Percentiles rank a stretch among this genome's conserved stretches.
Conservation (phyloP, 306 rosid genomes). For the Acacia acuminata region DNA sequence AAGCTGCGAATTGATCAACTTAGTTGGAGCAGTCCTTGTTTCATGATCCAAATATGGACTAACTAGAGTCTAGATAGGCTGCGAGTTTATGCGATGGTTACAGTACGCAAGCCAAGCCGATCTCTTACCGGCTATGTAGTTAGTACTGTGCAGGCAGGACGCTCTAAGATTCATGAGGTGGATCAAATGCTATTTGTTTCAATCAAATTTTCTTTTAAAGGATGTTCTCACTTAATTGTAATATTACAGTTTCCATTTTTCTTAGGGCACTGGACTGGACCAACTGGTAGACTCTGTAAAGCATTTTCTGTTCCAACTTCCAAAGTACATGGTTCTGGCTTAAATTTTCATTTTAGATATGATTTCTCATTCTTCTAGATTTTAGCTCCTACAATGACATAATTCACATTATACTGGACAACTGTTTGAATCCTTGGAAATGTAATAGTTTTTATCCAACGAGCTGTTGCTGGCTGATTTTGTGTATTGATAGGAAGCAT, state of each 20-base stretch:
- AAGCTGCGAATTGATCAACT: constrained; percentile 36
- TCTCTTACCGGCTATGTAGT: constrained; percentile 24
- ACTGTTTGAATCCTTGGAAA: neutral
- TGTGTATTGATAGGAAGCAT: neutral
- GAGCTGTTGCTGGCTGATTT: neutral
- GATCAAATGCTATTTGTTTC: constrained; percentile 12
- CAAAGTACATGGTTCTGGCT: neutral
- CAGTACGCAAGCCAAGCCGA: neutral
- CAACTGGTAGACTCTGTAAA: neutral
- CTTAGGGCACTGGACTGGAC: neutral
- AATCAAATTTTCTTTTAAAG: neutral
- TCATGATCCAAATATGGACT: constrained; percentile 17
- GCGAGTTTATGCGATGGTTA: neutral
- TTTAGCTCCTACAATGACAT: neutral
- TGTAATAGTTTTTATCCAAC: neutral
- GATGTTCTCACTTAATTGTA: neutral
- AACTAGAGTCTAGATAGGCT: neutral
- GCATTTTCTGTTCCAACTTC: constrained; percentile 25
- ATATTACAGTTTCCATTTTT: neutral
- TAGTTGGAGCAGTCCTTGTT: too few relatives aligned
- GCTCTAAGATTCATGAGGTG: neutral
- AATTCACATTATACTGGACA: neutral
- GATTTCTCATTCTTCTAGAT: neutral
- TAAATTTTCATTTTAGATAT: neutral
- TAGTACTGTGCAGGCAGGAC: constrained; percentile 2